Base-by-base conservation (phyloP, 106 monocot species). In the Vanilla planifolia region DNA sequence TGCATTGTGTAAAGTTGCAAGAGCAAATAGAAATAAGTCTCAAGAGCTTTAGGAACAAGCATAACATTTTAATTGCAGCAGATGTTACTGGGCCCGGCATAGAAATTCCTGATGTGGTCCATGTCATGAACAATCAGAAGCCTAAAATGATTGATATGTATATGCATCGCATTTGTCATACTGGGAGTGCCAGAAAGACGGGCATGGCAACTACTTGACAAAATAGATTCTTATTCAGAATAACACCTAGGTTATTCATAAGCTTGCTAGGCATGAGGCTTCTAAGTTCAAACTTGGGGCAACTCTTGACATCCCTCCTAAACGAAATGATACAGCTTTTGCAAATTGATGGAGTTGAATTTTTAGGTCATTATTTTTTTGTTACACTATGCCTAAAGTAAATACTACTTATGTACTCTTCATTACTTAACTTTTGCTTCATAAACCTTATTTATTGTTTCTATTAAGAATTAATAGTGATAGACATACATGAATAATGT, bases 151-250 rank as follows among this genome's bases (percentile, higher is more conserved):
- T 79, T 42, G 96, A 96, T 36, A 91, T 87, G 87, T 96, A 96
- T 48, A 96, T 91, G 0, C 96, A 96, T 68, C 83, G 96, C 33
- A 96, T 96, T 79, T 90, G 96, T 8, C 75, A 91, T 17, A 96
- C 96, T 0, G 96, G 96, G 1, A 80, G 96, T 47, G 96, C 96
- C 29, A 91, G 96, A 64, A 96, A 96, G 62, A 90, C 83, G 1
- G 96, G 96, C 25, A 61, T 66, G 34, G 96, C 96, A 14, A 96
- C 96, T 8, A 91, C 96, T 25, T 96, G 44, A 96, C 96, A 14
- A 96, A 96, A 60, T 91, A 96, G 87, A 96, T 96, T 87, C 81
- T 96, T n/a, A 74, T 77, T 43, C 96, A 96, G 63, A 91, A 81
- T 77, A 91, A 91, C 48, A 91, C 91, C 43, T 67, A 75, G 8